phyloP scores from a whole-genome alignment of 352 stramenopile species.

The Phytophthora syringae region DNA sequence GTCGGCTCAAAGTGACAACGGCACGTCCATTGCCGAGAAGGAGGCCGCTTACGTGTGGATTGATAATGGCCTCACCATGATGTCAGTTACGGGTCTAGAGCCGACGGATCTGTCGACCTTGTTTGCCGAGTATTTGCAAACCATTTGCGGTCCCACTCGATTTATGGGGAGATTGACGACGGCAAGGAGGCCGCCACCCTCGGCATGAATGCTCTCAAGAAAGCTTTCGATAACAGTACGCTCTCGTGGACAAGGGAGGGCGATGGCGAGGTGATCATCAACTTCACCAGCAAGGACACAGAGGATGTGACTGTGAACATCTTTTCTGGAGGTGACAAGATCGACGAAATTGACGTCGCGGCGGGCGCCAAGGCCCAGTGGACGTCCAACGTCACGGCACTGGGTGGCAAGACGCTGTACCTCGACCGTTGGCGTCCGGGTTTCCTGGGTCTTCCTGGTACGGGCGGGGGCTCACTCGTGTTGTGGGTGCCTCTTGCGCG shows the following conservation, averaged over 20 bases:
- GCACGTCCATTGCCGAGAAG: conserved; percentile 25
- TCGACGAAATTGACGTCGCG: conserved; percentile 25
- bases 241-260: conserved; percentile 31
- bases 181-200: conserved; percentile 47
- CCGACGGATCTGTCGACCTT: conserved; percentile 49
- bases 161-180: conserved; percentile 66
- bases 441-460: conserved; percentile 35
- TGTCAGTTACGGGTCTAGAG: conserved; percentile 36
- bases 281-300: conserved; percentile 31
- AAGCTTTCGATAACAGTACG: conserved; percentile 27
- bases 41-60: conserved; percentile 22
- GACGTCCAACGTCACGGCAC: conserved; percentile 25
- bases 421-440: conserved; percentile 33
- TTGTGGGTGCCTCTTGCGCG: conserved; percentile 56
- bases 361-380: conserved; percentile 15
- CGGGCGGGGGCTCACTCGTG: conserved; percentile 52
- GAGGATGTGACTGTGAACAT: conserved; percentile 38
- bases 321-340: conserved; percentile 33
- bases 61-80: conserved; percentile 24
- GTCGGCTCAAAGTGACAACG: conserved; percentile 35
- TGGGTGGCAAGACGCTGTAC: conserved; percentile 40
- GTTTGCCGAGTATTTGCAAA: conserved; percentile 61
- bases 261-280: conserved; percentile 28
- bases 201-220: conserved; percentile 31
- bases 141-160: conserved; percentile 49